phyloP scores from a whole-genome alignment of 345 rosid species.

The Boechera divaricarpa region DNA sequence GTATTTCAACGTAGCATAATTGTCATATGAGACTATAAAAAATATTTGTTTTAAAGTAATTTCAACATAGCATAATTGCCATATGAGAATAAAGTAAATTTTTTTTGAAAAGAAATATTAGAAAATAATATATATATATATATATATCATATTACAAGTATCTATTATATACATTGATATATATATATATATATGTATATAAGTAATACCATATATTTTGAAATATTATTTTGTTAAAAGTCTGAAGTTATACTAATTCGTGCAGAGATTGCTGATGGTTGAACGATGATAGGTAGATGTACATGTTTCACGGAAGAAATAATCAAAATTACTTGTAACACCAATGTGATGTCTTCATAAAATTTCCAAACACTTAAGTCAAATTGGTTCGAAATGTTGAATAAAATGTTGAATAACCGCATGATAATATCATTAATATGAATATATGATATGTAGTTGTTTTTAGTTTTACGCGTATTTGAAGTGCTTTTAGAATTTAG shows the following conservation, averaged over 20 bases:
- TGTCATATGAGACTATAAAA: neutral
- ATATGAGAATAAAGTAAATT: no score
- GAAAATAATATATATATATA: neutral
- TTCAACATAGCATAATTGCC: no score
- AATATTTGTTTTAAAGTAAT: no score
- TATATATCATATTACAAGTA: neutral
- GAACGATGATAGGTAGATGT: neutral
- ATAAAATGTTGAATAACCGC: neutral
- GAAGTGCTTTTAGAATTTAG: no score
- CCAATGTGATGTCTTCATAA: neutral
- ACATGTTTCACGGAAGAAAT: neutral
- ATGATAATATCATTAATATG: neutral
- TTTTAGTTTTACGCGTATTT: neutral
- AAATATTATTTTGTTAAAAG: neutral
- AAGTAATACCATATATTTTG: neutral
- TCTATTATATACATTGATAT: neutral
- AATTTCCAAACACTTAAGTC: neutral
- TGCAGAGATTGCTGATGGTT: neutral
- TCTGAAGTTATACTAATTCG: neutral
- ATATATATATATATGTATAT: no score
- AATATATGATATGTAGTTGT: neutral
- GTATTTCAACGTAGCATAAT: neutral
- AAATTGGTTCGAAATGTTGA: neutral
- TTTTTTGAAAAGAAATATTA: no score
- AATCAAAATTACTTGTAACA: neutral